A percentile compares a stretch with the other conserved stretches of the same genome.
Conservation (phyloP, 805 yeast species). For the Teunomyces cretensis region DNA sequence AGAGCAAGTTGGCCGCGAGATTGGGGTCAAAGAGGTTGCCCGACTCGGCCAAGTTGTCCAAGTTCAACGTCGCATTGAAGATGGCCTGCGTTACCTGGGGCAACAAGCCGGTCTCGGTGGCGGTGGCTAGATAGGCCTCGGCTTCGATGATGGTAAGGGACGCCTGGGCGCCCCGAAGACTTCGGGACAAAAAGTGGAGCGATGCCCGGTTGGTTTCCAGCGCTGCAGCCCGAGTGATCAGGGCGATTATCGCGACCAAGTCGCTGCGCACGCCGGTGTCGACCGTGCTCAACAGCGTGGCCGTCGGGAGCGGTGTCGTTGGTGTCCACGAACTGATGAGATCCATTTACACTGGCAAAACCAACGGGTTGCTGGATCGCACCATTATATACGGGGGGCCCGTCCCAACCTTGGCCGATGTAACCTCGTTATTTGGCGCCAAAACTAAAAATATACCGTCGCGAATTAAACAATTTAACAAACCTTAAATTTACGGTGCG, state of each 20-base stretch:
- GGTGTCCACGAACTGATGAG: conserved; percentile 4
- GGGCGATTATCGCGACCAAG: conserved; percentile 10
- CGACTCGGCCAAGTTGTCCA: conserved; percentile 12
- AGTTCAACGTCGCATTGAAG: conserved; percentile 19
- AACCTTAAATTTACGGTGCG: too few relatives aligned
- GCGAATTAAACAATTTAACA: too few relatives aligned
- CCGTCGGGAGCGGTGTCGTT: conserved; percentile 14
- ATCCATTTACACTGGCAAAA: background rate
- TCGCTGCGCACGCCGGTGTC: conserved; percentile 14
- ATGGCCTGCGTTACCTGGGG: conserved; percentile 20
- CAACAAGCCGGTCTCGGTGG: conserved; percentile 15
- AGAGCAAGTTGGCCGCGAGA: conserved; percentile 56
- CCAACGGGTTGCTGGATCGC: too few relatives aligned
- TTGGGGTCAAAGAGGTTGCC: conserved; percentile 39
- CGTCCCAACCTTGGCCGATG: too few relatives aligned
- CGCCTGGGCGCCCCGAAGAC: conserved; percentile 19
- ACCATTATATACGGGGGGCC: too few relatives aligned
- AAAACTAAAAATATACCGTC: too few relatives aligned
- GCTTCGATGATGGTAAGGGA: conserved; percentile 19
- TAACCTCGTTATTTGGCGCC: too few relatives aligned
- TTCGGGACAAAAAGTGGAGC: conserved; percentile 14
- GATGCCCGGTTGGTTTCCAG: conserved; percentile 9
- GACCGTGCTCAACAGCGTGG: conserved; percentile 17
- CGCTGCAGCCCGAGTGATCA: conserved; percentile 14
- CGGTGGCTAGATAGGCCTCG: conserved; percentile 21